Base-by-base conservation (phyloP, 768 basidiomycete genomes). In the Agaricus sinodeliciosus region DNA sequence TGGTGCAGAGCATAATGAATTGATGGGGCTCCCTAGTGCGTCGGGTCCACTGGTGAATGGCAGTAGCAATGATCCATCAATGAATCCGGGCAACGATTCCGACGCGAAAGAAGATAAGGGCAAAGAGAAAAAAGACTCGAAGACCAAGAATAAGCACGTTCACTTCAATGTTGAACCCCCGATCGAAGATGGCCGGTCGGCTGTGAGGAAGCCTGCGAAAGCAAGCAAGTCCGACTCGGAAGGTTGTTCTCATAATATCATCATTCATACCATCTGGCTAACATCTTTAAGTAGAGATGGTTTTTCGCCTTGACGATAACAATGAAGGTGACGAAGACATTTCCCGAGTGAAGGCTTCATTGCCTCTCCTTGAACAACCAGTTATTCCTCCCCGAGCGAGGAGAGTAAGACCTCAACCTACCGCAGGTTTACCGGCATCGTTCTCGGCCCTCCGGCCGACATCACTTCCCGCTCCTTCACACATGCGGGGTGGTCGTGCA, bases 101-200 rank as follows among this genome's bases (percentile, higher is more conserved):
- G 58, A 60, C 43, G 35, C 55, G 40, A 65, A 58, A 34, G 55
- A 50, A 34, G 34, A 44, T 34, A 45, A 48, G 25, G 35, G 26
- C 37, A 48, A 57, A 11, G 42, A 48, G 25, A 50, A 57, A 53
- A 64, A 61, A 59, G 67, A 69, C 54, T 62, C 56, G 41, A 71
- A 85, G 71, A 72, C 74, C 46, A 87, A 82, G 65, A 73, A 80
- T 55, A 86, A 81, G 39, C 52, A 54, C 64, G 84, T 90, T 27
- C 87, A 84, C 8, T 90, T 90, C 59, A 78, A 89, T 57, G 77
- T 85, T 45, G 71, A 83, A 61, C 78, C 82, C 22, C 70, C 75
- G n/a, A 76, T 76, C 55, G 65, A 65, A 25, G 67, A 74, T 52
- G 60, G 68, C 25, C 19, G 25, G 34, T 36, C 40, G 9, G 15